phyloP scores from a whole-genome alignment of 768 basidiomycete genomes.

The Coprinopsis sp. region DNA sequence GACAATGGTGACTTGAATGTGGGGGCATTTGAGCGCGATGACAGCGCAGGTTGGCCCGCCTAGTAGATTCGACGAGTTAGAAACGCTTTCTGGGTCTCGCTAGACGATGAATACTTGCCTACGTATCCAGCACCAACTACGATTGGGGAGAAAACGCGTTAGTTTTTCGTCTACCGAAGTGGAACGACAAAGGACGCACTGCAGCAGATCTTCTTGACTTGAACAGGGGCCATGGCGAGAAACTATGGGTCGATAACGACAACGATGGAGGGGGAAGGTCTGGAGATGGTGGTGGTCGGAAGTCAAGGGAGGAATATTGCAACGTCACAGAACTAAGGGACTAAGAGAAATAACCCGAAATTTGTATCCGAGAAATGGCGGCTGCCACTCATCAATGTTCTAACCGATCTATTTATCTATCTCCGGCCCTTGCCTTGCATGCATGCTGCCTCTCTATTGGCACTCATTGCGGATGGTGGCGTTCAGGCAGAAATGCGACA shows the following conservation, averaged over 20 bases:
- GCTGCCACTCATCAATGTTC: no score
- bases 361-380: no score
- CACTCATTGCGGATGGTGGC: no score
- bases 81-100: background rate
- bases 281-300: conserved; percentile 10
- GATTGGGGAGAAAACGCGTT: conserved; percentile 11
- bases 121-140: conserved; percentile 90
- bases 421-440: no score
- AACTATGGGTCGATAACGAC: background rate
- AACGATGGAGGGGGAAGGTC: conserved; percentile 10
- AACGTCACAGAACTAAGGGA: no score
- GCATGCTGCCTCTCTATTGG: no score
- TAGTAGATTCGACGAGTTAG: conserved; percentile 23
- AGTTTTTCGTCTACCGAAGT: conserved; percentile 1
- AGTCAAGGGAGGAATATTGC: conserved; percentile 9
- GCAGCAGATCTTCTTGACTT: conserved; percentile 82
- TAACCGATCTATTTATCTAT: no score
- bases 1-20: conserved; percentile 94
- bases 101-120: conserved; percentile 44
- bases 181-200: conserved; percentile 48
- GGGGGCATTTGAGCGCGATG: conserved; percentile 88
- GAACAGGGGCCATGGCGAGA: conserved; percentile 45
- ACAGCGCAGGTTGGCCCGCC: conserved; percentile 96
- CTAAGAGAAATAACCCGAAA: no score
- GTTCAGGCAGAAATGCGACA: no score